These are phyloP conservation scores for Fusarium zealandicum DNA, from an alignment of 2,329 filamentous ascomycete genomes.

Conservation along the genomic window DNA sequence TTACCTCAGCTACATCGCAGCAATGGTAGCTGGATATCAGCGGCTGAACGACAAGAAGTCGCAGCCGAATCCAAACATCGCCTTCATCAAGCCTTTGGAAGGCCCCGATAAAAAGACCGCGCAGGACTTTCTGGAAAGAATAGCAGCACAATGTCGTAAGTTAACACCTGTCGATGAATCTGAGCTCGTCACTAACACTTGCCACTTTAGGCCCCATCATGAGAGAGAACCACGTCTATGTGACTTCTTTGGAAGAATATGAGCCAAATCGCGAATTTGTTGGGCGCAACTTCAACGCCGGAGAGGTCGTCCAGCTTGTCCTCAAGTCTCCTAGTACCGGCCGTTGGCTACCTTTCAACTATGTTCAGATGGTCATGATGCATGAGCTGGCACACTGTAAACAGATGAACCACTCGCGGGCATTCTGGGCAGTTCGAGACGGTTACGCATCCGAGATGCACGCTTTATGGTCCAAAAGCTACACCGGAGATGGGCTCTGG, in stretches of 20 bases:
- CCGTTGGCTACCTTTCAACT: slow-evolving; percentile 80
- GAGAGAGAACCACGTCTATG: slow-evolving; percentile 68
- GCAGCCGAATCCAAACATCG: slow-evolving; percentile 78
- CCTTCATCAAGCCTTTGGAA: slow-evolving; percentile 83
- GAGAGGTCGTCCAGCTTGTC: slow-evolving; percentile 86
- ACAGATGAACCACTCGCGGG: slow-evolving; percentile 87
- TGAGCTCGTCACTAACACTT: slow-evolving; percentile 3
- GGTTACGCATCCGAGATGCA: slow-evolving; percentile 75
- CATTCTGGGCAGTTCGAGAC: slow-evolving; percentile 83
- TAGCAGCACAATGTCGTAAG: slow-evolving; percentile 79
- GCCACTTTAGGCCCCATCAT: slow-evolving; percentile 67
- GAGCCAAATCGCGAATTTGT: slow-evolving; percentile 83
- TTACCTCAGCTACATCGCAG: too few relatives aligned
- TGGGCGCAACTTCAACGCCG: slow-evolving; percentile 89
- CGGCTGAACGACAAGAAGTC: slow-evolving; percentile 78
- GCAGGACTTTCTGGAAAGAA: slow-evolving; percentile 75
- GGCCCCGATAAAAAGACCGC: slow-evolving; percentile 68
- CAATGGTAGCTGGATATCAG: slow-evolving; percentile 80
- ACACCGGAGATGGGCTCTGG: slow-evolving; percentile 86
- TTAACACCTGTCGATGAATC: neutral
- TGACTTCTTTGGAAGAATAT: slow-evolving; percentile 81
- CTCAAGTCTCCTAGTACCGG: slow-evolving; percentile 70
- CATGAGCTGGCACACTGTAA: slow-evolving; percentile 89
- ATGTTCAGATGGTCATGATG: slow-evolving; percentile 96
- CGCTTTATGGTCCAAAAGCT: slow-evolving; percentile 71